A percentile compares a stretch with the other conserved stretches of the same genome.
Conservation (phyloP, 225 moss, liverwort and hornwort genomes). For the Physcomitrium patens region DNA sequence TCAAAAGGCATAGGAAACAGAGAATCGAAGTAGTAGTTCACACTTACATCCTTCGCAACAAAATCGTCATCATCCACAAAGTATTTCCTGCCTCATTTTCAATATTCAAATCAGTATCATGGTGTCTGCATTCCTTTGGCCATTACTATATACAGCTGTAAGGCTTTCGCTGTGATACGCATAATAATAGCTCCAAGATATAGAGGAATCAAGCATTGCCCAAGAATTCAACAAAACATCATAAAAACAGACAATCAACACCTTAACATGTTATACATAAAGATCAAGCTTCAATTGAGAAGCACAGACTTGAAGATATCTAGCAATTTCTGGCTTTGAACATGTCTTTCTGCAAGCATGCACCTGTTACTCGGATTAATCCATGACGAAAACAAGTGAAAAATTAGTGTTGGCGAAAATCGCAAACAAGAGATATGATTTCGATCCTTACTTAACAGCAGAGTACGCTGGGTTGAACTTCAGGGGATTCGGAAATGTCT, state of each 20-base stretch:
- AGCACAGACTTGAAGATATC: too few species aligned
- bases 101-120: conserved; percentile 16
- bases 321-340: too few species aligned
- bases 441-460: conserved; percentile 24
- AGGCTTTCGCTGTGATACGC: neutral
- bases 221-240: neutral
- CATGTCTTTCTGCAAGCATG: too few species aligned
- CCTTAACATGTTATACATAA: neutral
- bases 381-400: too few species aligned
- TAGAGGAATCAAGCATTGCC: neutral
- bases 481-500: conserved; percentile 27
- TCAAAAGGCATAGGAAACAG: neutral
- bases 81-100: conserved; percentile 25
- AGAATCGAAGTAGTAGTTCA: neutral
- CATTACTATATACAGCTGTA: neutral
- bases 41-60: conserved; percentile 31
- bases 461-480: conserved; percentile 31
- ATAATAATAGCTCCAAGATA: neutral
- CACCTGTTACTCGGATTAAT: too few species aligned
- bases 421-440: neutral
- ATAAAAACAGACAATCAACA: neutral
- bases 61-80: conserved; percentile 29
- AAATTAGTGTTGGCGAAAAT: too few species aligned
- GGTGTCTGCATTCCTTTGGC: neutral
- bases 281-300: neutral